phyloP scores from a whole-genome alignment of 176 grass and related monocot species.

The Dendrocalamus sinicus region DNA sequence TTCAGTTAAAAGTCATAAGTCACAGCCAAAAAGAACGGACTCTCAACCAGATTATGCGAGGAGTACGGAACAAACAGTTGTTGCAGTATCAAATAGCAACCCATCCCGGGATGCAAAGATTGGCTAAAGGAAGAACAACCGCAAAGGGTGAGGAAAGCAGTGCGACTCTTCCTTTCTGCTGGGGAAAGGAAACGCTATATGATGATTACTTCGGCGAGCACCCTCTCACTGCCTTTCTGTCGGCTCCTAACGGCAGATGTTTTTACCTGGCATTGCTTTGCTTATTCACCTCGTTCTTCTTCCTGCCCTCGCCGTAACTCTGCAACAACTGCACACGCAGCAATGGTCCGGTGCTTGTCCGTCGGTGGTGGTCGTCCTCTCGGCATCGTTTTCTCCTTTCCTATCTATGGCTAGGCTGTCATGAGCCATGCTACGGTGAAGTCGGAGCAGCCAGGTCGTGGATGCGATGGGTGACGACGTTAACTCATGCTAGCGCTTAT shows the following conservation, averaged over 20 bases:
- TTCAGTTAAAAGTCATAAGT: no score
- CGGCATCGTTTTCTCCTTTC: no score
- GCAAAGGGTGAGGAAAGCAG: background rate
- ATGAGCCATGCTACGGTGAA: no score
- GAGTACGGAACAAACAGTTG: background rate
- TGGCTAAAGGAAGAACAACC: background rate
- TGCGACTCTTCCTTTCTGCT: conserved; percentile 26
- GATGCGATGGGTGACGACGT: no score
- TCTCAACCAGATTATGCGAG: conserved; percentile 10
- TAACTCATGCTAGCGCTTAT: no score
- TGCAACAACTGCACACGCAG: background rate
- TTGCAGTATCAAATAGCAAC: background rate
- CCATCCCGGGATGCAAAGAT: background rate
- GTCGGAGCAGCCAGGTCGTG: no score
- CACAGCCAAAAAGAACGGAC: no score
- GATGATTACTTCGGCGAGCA: background rate
- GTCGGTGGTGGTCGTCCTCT: no score
- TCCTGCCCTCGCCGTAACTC: conserved; percentile 9
- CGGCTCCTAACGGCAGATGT: conserved; percentile 19
- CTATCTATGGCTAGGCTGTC: no score
- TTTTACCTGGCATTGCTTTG: conserved; percentile 17
- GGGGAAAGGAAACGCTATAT: background rate
- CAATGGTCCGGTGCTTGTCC: background rate
- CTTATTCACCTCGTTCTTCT: conserved; percentile 1
- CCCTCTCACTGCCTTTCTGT: conserved; percentile 18